Percentiles rank a stretch among this genome's conserved stretches.
Conservation (phyloP, 768 basidiomycete genomes). For the Suillus fuscotomentosus region DNA sequence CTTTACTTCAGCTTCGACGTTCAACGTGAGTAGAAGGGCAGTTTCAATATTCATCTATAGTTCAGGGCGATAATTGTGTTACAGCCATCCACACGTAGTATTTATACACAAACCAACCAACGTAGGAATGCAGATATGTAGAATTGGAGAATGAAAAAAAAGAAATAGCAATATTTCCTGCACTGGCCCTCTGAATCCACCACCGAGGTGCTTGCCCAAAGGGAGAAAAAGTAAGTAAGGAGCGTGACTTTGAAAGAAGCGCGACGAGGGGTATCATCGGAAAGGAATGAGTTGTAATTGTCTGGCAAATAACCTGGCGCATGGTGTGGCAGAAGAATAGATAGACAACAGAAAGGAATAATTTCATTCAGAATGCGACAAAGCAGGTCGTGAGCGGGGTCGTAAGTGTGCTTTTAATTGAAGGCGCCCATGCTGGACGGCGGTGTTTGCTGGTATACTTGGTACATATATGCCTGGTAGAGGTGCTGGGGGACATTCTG, state of each 20-base stretch:
- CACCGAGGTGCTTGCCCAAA: conserved; percentile 20
- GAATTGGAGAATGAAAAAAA: conserved; percentile 15
- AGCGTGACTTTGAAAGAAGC: conserved; percentile 19
- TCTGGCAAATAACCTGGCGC: conserved; percentile 25
- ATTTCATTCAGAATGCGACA: conserved; percentile 28
- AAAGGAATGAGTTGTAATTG: conserved; percentile 24
- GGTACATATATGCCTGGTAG: conserved; percentile 84
- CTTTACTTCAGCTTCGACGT: too few species aligned
- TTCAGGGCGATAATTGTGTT: conserved; percentile 31
- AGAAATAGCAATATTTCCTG: conserved; percentile 30
- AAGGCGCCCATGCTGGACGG: conserved; percentile 75
- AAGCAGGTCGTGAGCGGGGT: conserved; percentile 43
- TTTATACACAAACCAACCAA: conserved; percentile 36
- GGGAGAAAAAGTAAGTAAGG: conserved; percentile 11
- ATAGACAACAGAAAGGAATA: conserved; percentile 32
- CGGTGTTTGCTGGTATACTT: conserved; percentile 76
- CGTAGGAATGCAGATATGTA: conserved; percentile 29
- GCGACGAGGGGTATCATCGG: conserved; percentile 32
- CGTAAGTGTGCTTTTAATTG: conserved; percentile 46
- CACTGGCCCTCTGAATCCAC: conserved; percentile 23
- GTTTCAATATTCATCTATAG: conserved; percentile 28
- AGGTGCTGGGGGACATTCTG: conserved; percentile 66
- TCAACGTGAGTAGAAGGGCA: conserved; percentile 4
- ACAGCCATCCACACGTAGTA: conserved; percentile 40
- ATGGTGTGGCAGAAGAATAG: conserved; percentile 27